These are phyloP conservation scores for Globisporangium iwayamae DNA, from an alignment of 352 stramenopile genomes.

Conservation along the genomic window DNA sequence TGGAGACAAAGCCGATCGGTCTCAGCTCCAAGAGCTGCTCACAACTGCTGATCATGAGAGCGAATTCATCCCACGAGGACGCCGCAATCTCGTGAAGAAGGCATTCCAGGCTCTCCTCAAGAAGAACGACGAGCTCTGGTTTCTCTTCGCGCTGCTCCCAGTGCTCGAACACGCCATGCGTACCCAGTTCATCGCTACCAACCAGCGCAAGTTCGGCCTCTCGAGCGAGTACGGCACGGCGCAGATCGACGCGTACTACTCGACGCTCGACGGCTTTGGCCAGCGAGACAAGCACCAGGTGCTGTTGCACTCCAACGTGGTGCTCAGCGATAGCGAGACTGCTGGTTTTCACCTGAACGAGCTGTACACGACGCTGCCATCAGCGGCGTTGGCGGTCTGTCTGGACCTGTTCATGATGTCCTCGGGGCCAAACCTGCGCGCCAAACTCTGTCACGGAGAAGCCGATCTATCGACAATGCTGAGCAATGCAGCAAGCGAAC, in stretches of 20 bases:
- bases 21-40: neutral
- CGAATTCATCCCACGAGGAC: slow-evolving; percentile 39
- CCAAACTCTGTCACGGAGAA: slow-evolving; percentile 73
- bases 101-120: slow-evolving; percentile 25
- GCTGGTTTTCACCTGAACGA: slow-evolving; percentile 23
- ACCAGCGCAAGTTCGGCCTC: slow-evolving; percentile 26
- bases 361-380: slow-evolving; percentile 46
- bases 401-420: slow-evolving; percentile 82
- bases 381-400: slow-evolving; percentile 35
- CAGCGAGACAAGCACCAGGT: slow-evolving; percentile 79
- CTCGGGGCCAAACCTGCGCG: slow-evolving; percentile 54
- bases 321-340: neutral
- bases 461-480: slow-evolving; percentile 35
- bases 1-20: neutral
- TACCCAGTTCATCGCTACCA: slow-evolving; percentile 48
- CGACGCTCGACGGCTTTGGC: slow-evolving; percentile 73
- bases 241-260: slow-evolving; percentile 75
- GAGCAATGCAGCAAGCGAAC: no score
- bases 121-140: slow-evolving; percentile 43
- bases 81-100: slow-evolving; percentile 29
- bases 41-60: neutral
- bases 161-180: slow-evolving; percentile 68
- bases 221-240: slow-evolving; percentile 39
- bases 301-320: slow-evolving; percentile 40
- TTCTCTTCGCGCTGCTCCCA: slow-evolving; percentile 53